Evolutionary conservation across 495 filamentous ascomycete species (phyloP).

Genomic region (Xylaria bambusicola): DNA sequence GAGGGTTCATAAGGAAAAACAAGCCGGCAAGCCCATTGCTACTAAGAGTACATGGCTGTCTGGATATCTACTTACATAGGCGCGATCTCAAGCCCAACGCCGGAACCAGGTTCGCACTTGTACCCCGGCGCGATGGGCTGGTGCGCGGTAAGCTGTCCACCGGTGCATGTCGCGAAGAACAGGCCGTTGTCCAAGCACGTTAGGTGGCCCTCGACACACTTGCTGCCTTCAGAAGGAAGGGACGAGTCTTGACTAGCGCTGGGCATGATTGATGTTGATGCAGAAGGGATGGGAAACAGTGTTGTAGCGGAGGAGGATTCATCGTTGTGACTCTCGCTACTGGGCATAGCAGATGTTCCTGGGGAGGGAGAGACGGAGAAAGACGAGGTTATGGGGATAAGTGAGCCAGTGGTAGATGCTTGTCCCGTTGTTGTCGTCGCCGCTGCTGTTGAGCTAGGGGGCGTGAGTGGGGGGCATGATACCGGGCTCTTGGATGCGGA

Average conservation of each 20-base stretch:
- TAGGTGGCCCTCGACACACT: conserved; percentile 27
- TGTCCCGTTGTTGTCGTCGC: too few relatives aligned
- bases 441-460: not conserved
- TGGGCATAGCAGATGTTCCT: too few relatives aligned
- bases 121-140: conserved; percentile 26
- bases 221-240: not conserved
- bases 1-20: too few relatives aligned
- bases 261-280: not conserved
- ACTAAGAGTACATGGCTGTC: too few relatives aligned
- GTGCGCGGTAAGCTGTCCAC: conserved; percentile 21
- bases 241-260: not conserved
- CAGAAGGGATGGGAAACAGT: not conserved
- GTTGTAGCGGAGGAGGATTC: not conserved
- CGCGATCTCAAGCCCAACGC: conserved; percentile 23
- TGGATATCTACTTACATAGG: too few relatives aligned
- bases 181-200: conserved; percentile 24
- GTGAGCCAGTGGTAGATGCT: too few relatives aligned
- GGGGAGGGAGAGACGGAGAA: too few relatives aligned
- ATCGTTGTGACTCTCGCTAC: not conserved
- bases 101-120: conserved; percentile 26
- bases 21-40: too few relatives aligned
- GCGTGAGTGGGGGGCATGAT: too few relatives aligned
- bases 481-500: too few relatives aligned
- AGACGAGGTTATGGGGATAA: too few relatives aligned
- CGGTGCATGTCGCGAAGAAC: conserved; percentile 29